Conservation (phyloP, 75 land plant species). For the Ceratopteris richardii region DNA sequence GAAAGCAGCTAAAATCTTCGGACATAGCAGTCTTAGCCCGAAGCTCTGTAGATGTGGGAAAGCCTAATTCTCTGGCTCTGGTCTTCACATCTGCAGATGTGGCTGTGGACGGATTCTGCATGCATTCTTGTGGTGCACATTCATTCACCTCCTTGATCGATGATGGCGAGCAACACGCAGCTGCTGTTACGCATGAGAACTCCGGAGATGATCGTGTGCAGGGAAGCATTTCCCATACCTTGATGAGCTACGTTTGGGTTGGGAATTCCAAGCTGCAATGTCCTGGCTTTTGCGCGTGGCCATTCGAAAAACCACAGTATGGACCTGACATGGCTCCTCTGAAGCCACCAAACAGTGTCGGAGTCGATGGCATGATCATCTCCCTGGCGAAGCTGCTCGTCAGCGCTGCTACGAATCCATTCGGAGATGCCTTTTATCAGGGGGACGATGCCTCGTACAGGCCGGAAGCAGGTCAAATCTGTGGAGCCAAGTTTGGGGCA, state of each 20-base stretch:
- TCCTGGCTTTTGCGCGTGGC: slow-evolving; percentile 45
- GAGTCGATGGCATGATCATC: slow-evolving; percentile 44
- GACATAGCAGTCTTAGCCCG: slow-evolving; percentile 6
- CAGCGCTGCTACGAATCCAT: slow-evolving; percentile 28
- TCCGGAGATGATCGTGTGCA: too few species aligned
- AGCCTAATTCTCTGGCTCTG: slow-evolving; percentile 37
- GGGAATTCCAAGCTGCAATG: slow-evolving; percentile 40
- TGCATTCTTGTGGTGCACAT: slow-evolving; percentile 42
- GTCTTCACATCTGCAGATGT: slow-evolving; percentile 57
- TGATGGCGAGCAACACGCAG: not conserved
- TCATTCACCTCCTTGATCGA: slow-evolving; percentile 1
- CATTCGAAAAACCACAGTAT: slow-evolving; percentile 29
- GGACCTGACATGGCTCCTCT: slow-evolving; percentile 24
- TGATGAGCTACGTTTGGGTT: slow-evolving; percentile 39
- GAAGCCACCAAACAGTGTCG: slow-evolving; percentile 31
- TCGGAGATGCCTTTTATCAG: slow-evolving; percentile 19
- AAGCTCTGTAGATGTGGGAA: slow-evolving; percentile 23
- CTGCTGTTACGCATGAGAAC: too few species aligned
- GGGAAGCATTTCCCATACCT: slow-evolving; percentile 16
- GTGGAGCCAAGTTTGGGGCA: slow-evolving; percentile 15
- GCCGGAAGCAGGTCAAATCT: not conserved
- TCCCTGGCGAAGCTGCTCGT: slow-evolving; percentile 27
- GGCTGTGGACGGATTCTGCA: slow-evolving; percentile 46
- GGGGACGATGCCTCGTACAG: too few species aligned
- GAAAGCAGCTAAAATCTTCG: slow-evolving; percentile 32